phyloP scores from a whole-genome alignment of 805 yeast genomes.

The Scheffersomyces spartinae region DNA sequence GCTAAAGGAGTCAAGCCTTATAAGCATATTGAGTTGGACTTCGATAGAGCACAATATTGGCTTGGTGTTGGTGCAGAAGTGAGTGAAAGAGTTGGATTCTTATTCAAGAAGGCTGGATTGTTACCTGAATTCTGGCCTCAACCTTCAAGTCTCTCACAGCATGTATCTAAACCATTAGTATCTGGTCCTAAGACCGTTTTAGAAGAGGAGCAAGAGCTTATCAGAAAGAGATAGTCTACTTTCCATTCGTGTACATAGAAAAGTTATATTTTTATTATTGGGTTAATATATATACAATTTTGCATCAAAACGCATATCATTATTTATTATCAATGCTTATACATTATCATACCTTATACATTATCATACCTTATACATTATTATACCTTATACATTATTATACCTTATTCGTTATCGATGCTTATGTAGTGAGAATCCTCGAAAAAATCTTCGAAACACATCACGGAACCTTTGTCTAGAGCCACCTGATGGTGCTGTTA shows the following conservation, averaged over 20 bases:
- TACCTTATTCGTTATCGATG: neutral
- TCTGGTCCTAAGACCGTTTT: conserved; percentile 12
- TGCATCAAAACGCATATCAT: no score
- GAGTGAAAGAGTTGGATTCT: conserved; percentile 62
- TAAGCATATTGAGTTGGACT: conserved; percentile 77
- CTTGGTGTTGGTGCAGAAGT: conserved; percentile 96
- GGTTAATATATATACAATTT: neutral
- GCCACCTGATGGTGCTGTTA: no score
- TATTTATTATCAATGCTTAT: neutral
- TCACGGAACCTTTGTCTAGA: no score
- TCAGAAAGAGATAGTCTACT: conserved; percentile 20
- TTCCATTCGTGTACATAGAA: neutral
- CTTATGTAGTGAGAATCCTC: neutral
- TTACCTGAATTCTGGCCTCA: conserved; percentile 50
- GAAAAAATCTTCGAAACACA: conserved; percentile 1
- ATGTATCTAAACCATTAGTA: conserved; percentile 17
- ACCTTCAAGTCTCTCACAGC: no score
- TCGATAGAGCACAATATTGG: conserved; percentile 90
- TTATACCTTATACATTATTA: neutral
- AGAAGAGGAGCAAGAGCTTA: conserved; percentile 22
- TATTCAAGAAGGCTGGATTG: conserved; percentile 71
- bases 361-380: neutral
- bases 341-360: neutral
- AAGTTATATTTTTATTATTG: neutral
- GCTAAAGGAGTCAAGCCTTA: conserved; percentile 46